phyloP scores from a whole-genome alignment of 768 basidiomycete genomes.

The Trametes meyenii region DNA sequence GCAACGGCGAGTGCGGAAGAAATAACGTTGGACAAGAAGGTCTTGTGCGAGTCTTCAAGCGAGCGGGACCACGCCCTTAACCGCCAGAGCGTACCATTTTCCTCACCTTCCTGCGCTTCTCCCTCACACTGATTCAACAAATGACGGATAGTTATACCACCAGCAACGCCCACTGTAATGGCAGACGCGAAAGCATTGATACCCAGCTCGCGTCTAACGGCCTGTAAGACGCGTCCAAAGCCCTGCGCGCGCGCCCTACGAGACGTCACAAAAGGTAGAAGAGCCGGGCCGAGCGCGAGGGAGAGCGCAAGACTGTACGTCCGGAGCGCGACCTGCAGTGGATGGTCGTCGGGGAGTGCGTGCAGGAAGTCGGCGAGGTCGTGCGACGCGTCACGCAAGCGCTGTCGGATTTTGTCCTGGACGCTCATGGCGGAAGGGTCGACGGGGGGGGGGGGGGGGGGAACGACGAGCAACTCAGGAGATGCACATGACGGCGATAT shows the following conservation, averaged over 20 bases:
- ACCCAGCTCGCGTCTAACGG: constrained; percentile 59
- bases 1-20: constrained; percentile 59
- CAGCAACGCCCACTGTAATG: constrained; percentile 64
- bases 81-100: not conserved
- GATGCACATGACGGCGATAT: constrained; percentile 4
- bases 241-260: constrained; percentile 29
- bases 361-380: constrained; percentile 26
- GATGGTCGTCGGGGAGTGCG: constrained; percentile 43
- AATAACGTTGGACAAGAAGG: constrained; percentile 59
- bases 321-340: constrained; percentile 59
- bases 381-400: constrained; percentile 16
- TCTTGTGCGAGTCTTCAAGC: constrained; percentile 47
- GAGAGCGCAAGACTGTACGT: constrained; percentile 69
- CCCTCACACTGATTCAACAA: constrained; percentile 40
- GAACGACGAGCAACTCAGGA: not conserved
- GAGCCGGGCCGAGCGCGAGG: constrained; percentile 66
- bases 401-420: not conserved
- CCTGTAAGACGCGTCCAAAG: constrained; percentile 34
- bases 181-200: constrained; percentile 70
- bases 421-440: not conserved
- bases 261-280: constrained; percentile 55
- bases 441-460: not conserved
- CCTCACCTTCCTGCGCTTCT: not conserved
- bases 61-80: constrained; percentile 28
- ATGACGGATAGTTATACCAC: constrained; percentile 57